Conservation (phyloP, 2,329 filamentous ascomycete species). For the Exserohilum turcica region DNA sequence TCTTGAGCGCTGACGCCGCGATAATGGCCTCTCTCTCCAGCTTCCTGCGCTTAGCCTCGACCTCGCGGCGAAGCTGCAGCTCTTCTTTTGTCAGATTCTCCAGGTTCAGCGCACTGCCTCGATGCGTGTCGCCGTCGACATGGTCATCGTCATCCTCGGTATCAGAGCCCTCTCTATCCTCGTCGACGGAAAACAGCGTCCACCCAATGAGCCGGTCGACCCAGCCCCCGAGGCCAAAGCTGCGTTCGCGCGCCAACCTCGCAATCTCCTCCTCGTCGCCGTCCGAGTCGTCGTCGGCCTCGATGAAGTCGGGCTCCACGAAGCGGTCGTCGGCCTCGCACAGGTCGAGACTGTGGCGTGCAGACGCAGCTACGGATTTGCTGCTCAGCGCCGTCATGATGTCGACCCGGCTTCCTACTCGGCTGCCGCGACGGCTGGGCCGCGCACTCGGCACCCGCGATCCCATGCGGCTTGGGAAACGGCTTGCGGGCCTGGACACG, state of each 20-base stretch:
- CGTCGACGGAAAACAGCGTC: conserved; percentile 60
- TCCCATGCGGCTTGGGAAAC: conserved; percentile 44
- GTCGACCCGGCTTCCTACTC: conserved; percentile 46
- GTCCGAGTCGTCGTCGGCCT: conserved; percentile 49
- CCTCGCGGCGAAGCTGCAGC: conserved; percentile 43
- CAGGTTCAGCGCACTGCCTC: conserved; percentile 25
- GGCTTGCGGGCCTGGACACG: conserved; percentile 40
- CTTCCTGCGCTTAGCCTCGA: conserved; percentile 45
- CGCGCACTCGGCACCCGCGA: conserved; percentile 49
- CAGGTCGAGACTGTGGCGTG: conserved; percentile 40
- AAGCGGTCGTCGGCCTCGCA: conserved; percentile 30
- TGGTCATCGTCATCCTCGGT: conserved; percentile 29
- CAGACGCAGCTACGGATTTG: conserved; percentile 17
- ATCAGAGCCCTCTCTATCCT: conserved; percentile 48
- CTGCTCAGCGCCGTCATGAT: conserved; percentile 42
- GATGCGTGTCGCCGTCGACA: conserved; percentile 34
- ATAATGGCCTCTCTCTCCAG: conserved; percentile 45
- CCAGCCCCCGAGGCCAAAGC: conserved; percentile 61
- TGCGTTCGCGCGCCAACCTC: conserved; percentile 56
- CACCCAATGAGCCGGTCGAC: conserved; percentile 64
- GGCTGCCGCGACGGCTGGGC: conserved; percentile 42
- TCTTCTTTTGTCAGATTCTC: conserved; percentile 47
- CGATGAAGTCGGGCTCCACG: conserved; percentile 58
- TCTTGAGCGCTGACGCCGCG: conserved; percentile 33
- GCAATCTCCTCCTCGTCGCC: conserved; percentile 61